Evolutionary conservation across 2,329 filamentous ascomycete genomes (phyloP).

Genomic region (Penicillium expansum): DNA sequence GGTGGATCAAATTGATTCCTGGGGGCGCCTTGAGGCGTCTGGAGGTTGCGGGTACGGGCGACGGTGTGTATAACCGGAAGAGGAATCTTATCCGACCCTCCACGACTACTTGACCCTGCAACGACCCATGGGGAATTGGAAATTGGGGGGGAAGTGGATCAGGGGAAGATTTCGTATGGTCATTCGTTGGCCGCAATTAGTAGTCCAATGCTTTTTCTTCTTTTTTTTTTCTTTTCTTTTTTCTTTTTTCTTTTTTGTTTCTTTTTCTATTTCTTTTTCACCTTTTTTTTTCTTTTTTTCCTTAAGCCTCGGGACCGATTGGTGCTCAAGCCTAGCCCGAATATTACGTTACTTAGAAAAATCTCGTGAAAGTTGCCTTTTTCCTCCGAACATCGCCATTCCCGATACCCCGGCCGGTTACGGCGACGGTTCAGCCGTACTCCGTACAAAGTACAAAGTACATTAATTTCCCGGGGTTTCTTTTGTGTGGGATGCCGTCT

Average conservation of each 20-base stretch:
- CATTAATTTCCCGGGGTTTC: neutral
- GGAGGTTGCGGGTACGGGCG: neutral
- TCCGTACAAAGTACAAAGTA: neutral
- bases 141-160: conserved; percentile 1
- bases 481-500: neutral
- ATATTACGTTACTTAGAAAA: neutral
- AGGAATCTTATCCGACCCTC: conserved; percentile 7
- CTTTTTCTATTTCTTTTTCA: neutral
- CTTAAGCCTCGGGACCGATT: neutral
- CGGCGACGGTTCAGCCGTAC: neutral
- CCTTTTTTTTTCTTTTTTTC: neutral
- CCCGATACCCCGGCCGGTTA: neutral
- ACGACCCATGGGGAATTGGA: neutral
- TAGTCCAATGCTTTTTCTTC: neutral
- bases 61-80: neutral
- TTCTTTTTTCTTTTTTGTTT: neutral
- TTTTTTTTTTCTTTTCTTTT: neutral
- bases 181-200: neutral
- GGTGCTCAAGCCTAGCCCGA: neutral
- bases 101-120: neutral
- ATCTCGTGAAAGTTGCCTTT: conserved; percentile 2
- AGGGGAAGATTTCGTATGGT: neutral
- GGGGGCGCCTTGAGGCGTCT: neutral
- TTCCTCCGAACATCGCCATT: neutral
- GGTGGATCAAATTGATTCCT: neutral